Evolutionary conservation across 1,139 yeast genomes (phyloP), one percentile per base, ranked within the genome.

Genomic region (Blastobotrys petasosporus): DNA sequence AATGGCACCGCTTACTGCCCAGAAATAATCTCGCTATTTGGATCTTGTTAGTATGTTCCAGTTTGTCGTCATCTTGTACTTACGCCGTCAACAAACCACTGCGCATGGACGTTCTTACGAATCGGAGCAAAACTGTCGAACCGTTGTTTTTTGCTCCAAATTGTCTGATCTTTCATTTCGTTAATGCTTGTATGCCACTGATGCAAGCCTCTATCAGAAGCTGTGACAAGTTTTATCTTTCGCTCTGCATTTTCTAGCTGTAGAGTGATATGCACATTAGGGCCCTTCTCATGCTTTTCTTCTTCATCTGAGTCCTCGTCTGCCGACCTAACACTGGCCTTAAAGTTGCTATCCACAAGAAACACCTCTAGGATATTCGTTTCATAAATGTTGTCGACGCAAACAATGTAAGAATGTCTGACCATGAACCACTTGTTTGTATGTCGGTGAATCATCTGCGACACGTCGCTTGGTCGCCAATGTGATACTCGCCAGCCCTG

Each of bases 401-500:
- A 85, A 67, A 85, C 78, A 40, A 94, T 73, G 58, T 87, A 94
- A 2, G 95, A 82, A 58, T 81, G 84, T 50, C 97, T 76, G 1
- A 92, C 78, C 52, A 92, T 69, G 54, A 87, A 79, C 99, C 99
- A 94, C 62, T 92, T 92, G 44, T 82, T 84, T 1, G 92, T 82
- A 55, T 94, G 90, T 64, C 98, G 80, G 55, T 80, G 82, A 46
- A 87, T 82, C 95, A 88, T 87, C 39, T 59, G 58, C 7, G 58
- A 44, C 56, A 87, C 70, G 59, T 87, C 97, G 53, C 80, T 79
- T 8, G 87, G 80, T 52, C 77, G 80, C 66, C 87, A 80, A 61
- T 90, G 97, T 4, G 94, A 86, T 11, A 90, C 96, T 59, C 95
- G 74, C 98, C 98, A 92, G 2, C 97, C 97, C 63, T 86, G 95